phyloP scores from a whole-genome alignment of 768 basidiomycete genomes.

The Dioszegia hungarica region DNA sequence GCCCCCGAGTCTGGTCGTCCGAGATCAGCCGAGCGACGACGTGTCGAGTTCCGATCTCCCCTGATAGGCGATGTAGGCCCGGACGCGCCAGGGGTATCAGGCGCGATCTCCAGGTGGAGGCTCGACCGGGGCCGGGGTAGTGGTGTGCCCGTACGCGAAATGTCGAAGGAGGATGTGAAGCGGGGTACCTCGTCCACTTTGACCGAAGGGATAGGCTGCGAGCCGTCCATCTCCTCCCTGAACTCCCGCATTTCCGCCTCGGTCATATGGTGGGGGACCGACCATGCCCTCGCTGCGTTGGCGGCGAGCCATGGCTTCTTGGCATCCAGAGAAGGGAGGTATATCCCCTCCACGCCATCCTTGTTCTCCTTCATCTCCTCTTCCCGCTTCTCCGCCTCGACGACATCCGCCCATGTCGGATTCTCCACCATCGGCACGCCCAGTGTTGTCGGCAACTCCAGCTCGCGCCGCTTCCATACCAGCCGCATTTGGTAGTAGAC shows the following conservation, averaged over 20 bases:
- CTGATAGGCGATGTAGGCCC: not conserved
- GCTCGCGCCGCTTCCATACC: conserved; percentile 29
- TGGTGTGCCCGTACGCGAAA: conserved; percentile 9
- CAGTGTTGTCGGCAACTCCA: conserved; percentile 9
- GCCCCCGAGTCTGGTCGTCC: not conserved
- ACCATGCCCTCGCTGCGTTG: conserved; percentile 20
- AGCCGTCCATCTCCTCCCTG: conserved; percentile 12
- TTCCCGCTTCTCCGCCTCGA: conserved; percentile 3
- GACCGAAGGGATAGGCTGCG: not conserved
- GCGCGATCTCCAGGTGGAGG: not conserved
- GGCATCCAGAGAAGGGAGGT: not conserved
- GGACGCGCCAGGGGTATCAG: not conserved
- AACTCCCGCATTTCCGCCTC: conserved; percentile 35
- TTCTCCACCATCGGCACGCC: conserved; percentile 6
- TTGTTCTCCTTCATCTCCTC: not conserved
- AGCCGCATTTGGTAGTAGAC: conserved; percentile 47
- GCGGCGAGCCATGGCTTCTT: not conserved
- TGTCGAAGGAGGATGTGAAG: not conserved
- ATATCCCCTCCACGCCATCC: not conserved
- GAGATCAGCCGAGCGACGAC: conserved; percentile 3
- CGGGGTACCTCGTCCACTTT: not conserved
- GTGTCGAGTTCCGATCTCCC: not conserved
- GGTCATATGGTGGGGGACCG: conserved; percentile 32
- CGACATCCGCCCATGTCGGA: conserved; percentile 18
- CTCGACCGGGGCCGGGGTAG: not conserved